Evolutionary conservation across 352 stramenopile species (phyloP).

Genomic region (Phytopythium aichiense): DNA sequence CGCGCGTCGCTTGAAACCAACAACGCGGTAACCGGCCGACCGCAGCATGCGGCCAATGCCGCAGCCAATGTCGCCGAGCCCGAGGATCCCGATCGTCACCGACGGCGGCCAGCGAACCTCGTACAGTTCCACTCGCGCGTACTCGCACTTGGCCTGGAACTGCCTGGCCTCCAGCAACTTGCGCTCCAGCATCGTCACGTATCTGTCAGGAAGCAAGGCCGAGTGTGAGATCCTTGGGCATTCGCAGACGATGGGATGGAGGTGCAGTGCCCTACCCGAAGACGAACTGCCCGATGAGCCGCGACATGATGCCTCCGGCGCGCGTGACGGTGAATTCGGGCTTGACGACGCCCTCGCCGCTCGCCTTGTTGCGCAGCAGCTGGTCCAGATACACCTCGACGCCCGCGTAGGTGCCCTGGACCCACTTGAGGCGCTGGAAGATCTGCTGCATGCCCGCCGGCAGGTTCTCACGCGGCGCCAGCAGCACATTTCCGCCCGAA

Average conservation of each 20-base stretch:
- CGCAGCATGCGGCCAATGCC: conserved; percentile 41
- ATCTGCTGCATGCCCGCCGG: conserved; percentile 25
- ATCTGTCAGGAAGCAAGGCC: conserved; percentile 4
- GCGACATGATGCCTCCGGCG: conserved; percentile 35
- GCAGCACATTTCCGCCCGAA: conserved; percentile 18
- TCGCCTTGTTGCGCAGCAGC: conserved; percentile 5
- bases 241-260: neutral
- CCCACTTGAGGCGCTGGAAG: conserved; percentile 28
- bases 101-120: conserved; percentile 21
- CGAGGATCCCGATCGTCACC: conserved; percentile 45
- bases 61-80: conserved; percentile 46
- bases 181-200: conserved; percentile 34
- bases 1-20: conserved; percentile 55
- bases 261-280: conserved; percentile 12
- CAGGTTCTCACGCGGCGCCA: conserved; percentile 27
- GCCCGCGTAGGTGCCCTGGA: conserved; percentile 38
- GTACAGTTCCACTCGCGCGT: conserved; percentile 20
- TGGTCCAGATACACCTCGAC: conserved; percentile 27
- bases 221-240: neutral
- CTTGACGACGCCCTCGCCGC: neutral
- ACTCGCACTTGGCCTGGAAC: conserved; percentile 23
- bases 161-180: conserved; percentile 27
- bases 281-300: conserved; percentile 41
- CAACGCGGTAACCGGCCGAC: conserved; percentile 38
- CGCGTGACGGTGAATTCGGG: conserved; percentile 33